phyloP scores from a whole-genome alignment of 345 rosid species.

The Citrus australasica region DNA sequence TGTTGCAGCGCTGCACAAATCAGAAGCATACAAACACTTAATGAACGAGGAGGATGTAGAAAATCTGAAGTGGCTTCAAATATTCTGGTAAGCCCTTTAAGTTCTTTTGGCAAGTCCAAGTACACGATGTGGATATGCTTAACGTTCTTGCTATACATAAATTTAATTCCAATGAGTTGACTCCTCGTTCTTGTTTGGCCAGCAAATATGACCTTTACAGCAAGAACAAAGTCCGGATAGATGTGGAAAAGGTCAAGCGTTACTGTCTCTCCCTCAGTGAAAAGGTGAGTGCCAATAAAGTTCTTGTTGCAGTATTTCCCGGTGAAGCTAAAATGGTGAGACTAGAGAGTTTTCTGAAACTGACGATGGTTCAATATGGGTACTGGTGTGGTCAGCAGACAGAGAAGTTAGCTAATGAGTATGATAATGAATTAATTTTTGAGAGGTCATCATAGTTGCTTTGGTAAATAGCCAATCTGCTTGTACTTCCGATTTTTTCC shows the following conservation, averaged over 20 bases:
- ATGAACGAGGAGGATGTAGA: constrained; percentile 49
- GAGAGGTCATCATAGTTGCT: neutral
- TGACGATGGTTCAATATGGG: neutral
- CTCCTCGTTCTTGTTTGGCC: neutral
- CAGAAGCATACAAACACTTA: constrained; percentile 44
- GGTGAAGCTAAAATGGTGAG: constrained; percentile 29
- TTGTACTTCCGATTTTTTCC: neutral
- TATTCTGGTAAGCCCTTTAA: constrained; percentile 36
- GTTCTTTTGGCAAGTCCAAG: neutral
- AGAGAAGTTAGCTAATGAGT: neutral
- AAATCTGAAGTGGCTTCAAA: constrained; percentile 47
- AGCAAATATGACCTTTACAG: constrained; percentile 67
- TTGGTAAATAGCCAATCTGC: neutral
- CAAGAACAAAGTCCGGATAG: constrained; percentile 49
- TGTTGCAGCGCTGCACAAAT: constrained; percentile 44
- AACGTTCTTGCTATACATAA: neutral
- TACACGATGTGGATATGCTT: neutral
- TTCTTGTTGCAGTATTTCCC: constrained; percentile 26
- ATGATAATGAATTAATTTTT: neutral
- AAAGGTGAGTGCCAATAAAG: constrained; percentile 20
- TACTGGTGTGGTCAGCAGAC: neutral
- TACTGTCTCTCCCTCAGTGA: constrained; percentile 40
- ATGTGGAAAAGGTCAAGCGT: constrained; percentile 50
- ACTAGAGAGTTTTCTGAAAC: neutral
- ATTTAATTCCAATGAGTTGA: neutral